phyloP scores from a whole-genome alignment of 2,329 filamentous ascomycete genomes.

The Ophiosphaerella narmari region DNA sequence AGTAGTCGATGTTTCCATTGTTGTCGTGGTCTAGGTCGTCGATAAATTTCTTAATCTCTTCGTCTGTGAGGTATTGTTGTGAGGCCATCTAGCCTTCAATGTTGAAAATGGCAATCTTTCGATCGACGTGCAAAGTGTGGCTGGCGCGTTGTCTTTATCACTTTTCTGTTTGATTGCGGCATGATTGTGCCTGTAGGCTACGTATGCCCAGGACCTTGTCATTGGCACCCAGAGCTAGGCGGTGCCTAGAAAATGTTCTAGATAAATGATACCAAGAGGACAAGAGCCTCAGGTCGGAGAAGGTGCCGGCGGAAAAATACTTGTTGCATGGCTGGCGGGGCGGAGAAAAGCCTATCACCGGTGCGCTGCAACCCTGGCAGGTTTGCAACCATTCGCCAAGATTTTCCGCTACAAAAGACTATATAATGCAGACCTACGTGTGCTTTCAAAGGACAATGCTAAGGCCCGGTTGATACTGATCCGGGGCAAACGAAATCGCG shows the following conservation, averaged over 20 bases:
- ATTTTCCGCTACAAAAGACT: neutral
- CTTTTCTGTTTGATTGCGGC: constrained; percentile 2
- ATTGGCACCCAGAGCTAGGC: constrained; percentile 9
- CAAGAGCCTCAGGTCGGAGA: constrained; percentile 32
- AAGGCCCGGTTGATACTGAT: too few species aligned
- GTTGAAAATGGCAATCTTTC: neutral
- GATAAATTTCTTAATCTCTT: constrained; percentile 59
- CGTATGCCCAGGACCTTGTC: constrained; percentile 33
- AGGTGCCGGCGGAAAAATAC: constrained; percentile 13
- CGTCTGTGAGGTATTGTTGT: constrained; percentile 42
- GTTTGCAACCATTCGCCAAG: constrained; percentile 5
- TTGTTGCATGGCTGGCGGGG: constrained; percentile 15
- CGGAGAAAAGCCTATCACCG: constrained; percentile 8
- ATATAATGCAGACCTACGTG: too few species aligned
- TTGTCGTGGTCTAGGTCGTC: constrained; percentile 58
- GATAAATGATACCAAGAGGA: constrained; percentile 22
- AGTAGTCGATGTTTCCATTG: constrained; percentile 58
- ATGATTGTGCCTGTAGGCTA: constrained; percentile 19
- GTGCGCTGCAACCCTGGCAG: neutral
- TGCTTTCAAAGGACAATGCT: too few species aligned
- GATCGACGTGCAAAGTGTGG: constrained; percentile 15
- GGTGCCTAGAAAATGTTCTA: constrained; percentile 10
- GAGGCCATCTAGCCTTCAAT: constrained; percentile 23
- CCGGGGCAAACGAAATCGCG: too few species aligned
- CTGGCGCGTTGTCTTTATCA: constrained; percentile 12